A percentile compares a stretch with the other conserved stretches of the same genome.
Evolutionary conservation across 345 rosid genomes (phyloP).

Genomic region (Dovyalis caffra): DNA sequence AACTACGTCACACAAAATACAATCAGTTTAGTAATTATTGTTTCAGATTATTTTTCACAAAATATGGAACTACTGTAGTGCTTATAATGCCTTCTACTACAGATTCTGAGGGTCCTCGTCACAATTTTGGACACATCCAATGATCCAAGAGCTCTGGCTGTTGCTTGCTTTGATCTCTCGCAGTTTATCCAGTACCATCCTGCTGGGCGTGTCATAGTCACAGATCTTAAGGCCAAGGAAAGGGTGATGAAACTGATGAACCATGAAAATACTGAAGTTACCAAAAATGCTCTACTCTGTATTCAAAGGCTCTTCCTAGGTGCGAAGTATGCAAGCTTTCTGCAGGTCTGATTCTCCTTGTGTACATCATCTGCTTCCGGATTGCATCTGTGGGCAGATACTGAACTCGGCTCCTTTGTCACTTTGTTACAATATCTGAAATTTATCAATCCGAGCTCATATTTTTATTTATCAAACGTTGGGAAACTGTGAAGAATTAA

Average conservation of each 20-base stretch:
- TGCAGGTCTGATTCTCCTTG: constrained; percentile 62
- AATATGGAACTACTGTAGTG: neutral
- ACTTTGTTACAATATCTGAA: neutral
- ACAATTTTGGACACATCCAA: constrained; percentile 85
- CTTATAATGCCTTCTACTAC: constrained; percentile 17
- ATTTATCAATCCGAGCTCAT: neutral
- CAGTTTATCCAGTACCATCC: constrained; percentile 94
- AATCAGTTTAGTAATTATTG: neutral
- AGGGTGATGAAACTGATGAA: constrained; percentile 85
- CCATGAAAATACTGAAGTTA: constrained; percentile 79
- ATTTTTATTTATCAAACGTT: neutral
- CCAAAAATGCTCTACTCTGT: constrained; percentile 73
- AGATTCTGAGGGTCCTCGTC: constrained; percentile 90
- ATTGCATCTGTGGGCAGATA: neutral
- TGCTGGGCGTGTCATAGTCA: constrained; percentile 78
- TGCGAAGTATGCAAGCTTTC: constrained; percentile 93
- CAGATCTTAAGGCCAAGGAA: constrained; percentile 92
- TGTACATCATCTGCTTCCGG: neutral
- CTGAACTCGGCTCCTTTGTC: neutral
- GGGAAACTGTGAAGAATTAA: neutral
- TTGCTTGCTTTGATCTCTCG: constrained; percentile 91
- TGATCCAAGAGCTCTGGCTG: constrained; percentile 85
- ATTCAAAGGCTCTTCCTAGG: constrained; percentile 89
- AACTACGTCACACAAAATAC: neutral
- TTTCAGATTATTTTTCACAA: neutral